Evolutionary conservation across 225 moss, liverwort and hornwort genomes (phyloP), one percentile per base, ranked within the genome.

Genomic region (Bryum argenteum): DNA sequence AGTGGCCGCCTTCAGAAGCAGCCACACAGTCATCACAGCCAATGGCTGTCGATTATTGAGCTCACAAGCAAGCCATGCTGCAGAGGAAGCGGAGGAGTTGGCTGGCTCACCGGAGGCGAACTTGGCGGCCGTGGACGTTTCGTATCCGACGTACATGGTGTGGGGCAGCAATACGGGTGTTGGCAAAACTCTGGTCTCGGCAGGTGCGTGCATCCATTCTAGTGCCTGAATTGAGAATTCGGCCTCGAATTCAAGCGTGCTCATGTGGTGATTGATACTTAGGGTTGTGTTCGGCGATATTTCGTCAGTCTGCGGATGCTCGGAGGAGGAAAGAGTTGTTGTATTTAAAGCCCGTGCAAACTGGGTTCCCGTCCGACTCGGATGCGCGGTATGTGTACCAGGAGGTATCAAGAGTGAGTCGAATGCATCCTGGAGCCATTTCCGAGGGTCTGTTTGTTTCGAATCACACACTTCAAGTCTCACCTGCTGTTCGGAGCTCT

Each of bases 321-420:
- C 51, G 78, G 71, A 71, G 75, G 55, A 53, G 71, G 37, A 89
- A 67, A 43, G 91, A 98, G 65, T 74, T 94, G 67, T 58, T 94
- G 65, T 92, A 92, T 28, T 22, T 94, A 24, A 98, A 94, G 79
- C 94, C 92, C 18, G 79, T 92, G 69, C 98, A 94, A 80, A 94
- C 91, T 22, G 92, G 98, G 38, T 98, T 78, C 77, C 98, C 94
- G n/a, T 42, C 38, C 5, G 91, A 94, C 64, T 98, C 92, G 38
- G 98, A 98, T 50, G 86, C 92, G 33, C 78, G 81, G 4, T 92
- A 79, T 81, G 88, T 98, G 10, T 82, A 84, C 69, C 75, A 80
- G 58, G 86, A 89, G 62, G 91, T 94, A 47, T 81, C 69, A n/a
- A 80, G 85, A 39, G 69, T 88, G 52, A 70, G 89, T 21, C 78